These are phyloP conservation scores for Madurella mycetomatis DNA, from an alignment of 2,329 filamentous ascomycete species.

Conservation along the genomic window DNA sequence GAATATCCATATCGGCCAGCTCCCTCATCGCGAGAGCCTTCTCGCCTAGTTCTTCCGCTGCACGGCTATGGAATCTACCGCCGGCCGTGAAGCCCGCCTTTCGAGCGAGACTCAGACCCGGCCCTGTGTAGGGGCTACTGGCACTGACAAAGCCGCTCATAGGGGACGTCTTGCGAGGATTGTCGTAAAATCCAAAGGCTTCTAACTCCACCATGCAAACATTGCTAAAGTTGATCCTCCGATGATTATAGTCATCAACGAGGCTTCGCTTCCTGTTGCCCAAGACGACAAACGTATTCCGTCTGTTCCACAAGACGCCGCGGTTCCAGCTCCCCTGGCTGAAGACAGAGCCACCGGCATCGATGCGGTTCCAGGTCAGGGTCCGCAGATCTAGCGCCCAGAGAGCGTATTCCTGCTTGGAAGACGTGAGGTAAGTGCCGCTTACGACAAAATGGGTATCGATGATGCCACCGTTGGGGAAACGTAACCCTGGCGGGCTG, in stretches of 20 bases:
- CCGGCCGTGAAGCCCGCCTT: slow-evolving; percentile 65
- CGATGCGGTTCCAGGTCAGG: slow-evolving; percentile 90
- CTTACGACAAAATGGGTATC: slow-evolving; percentile 97
- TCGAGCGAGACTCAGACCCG: slow-evolving; percentile 51
- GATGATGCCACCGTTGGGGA: slow-evolving; percentile 92
- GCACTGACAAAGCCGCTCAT: slow-evolving; percentile 81
- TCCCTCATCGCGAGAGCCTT: slow-evolving; percentile 76
- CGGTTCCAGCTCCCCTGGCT: slow-evolving; percentile 97
- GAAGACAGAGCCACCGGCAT: slow-evolving; percentile 90
- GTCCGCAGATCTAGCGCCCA: slow-evolving; percentile 90
- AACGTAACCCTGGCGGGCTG: slow-evolving; percentile 86
- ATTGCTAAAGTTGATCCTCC: slow-evolving; percentile 94
- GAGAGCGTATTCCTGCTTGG: slow-evolving; percentile 94
- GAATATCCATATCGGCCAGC: slow-evolving; percentile 91
- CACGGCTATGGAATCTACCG: slow-evolving; percentile 69
- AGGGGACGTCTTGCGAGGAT: slow-evolving; percentile 73
- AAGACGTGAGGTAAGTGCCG: slow-evolving; percentile 94
- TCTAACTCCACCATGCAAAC: slow-evolving; percentile 96
- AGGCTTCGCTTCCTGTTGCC: slow-evolving; percentile 90
- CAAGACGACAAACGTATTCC: slow-evolving; percentile 93
- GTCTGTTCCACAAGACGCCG: slow-evolving; percentile 84
- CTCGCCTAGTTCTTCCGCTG: slow-evolving; percentile 81
- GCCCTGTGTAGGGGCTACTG: slow-evolving; percentile 63
- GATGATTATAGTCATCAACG: slow-evolving; percentile 97
- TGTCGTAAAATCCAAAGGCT: slow-evolving; percentile 95